Percentiles rank a stretch among this genome's conserved stretches.
phyloP scores from a whole-genome alignment of 2,329 filamentous ascomycete genomes.

The Nemania bipapillata region DNA sequence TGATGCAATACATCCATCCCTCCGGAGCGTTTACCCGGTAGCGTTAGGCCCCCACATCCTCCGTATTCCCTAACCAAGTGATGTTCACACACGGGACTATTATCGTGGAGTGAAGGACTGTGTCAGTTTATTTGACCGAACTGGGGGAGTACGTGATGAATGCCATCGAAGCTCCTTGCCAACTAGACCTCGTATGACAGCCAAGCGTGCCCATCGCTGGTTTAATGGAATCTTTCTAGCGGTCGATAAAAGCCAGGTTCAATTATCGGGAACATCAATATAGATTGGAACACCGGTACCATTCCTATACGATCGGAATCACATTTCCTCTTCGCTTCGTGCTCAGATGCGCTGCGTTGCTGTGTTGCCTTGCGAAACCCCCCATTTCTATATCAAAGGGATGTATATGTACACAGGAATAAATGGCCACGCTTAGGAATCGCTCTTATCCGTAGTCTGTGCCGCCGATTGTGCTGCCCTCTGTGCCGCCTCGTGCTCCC shows the following conservation, averaged over 20 bases:
- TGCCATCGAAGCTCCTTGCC: background rate
- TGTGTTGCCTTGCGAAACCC: conserved; percentile 11
- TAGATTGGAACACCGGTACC: background rate
- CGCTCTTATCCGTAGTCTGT: conserved; percentile 47
- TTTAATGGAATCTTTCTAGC: background rate
- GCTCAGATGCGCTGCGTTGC: background rate
- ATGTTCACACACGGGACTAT: background rate
- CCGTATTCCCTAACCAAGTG: background rate
- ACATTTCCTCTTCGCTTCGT: background rate
- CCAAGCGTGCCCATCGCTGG: background rate
- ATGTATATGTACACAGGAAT: conserved; percentile 43
- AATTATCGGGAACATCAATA: background rate
- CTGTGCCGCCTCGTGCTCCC: conserved; percentile 58
- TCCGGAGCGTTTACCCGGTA: background rate
- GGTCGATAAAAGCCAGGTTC: too few relatives aligned
- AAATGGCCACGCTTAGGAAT: conserved; percentile 40
- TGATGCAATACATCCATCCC: background rate
- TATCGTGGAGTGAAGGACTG: background rate
- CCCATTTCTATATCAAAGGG: conserved; percentile 37
- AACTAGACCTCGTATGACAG: background rate
- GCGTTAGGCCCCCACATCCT: background rate
- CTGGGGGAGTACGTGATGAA: background rate
- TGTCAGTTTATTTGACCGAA: background rate
- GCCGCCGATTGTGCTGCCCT: conserved; percentile 51
- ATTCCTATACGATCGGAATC: background rate